A percentile compares a stretch with the other conserved stretches of the same genome.
These are phyloP conservation scores for Tilletia setariae DNA, from an alignment of 1,284 basidiomycete species.

Conservation along the genomic window DNA sequence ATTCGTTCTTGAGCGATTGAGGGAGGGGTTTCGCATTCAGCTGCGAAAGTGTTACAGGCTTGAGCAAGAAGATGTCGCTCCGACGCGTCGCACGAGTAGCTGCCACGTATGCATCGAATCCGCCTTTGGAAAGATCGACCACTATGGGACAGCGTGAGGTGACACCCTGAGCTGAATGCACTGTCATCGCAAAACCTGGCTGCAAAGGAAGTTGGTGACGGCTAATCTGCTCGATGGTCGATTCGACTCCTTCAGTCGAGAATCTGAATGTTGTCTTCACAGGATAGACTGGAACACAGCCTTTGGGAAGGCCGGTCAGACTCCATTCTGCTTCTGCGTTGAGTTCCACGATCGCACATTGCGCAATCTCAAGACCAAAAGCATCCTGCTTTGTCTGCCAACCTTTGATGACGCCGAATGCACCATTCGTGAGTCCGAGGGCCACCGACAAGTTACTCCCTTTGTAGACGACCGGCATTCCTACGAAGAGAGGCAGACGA, in stretches of 20 bases:
- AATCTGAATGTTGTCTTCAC: not conserved
- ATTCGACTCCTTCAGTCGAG: not conserved
- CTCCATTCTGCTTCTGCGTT: not conserved
- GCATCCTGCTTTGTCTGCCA: not conserved
- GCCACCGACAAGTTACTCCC: not conserved
- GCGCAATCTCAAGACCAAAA: not conserved
- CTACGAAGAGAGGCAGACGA: not conserved
- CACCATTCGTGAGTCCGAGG: not conserved
- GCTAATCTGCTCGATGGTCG: not conserved
- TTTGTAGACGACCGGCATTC: not conserved
- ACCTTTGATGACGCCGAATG: not conserved
- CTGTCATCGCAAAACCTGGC: not conserved
- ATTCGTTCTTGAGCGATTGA: not conserved
- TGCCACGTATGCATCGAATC: slow-evolving; percentile 1
- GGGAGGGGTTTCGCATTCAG: not conserved
- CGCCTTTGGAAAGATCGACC: not conserved
- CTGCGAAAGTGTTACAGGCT: not conserved
- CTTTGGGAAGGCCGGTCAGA: not conserved
- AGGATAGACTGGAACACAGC: not conserved
- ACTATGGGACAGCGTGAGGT: not conserved
- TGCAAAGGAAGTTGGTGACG: not conserved
- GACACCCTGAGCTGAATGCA: slow-evolving; percentile 1
- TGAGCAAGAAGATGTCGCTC: not conserved
- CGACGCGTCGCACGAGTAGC: not conserved
- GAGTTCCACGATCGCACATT: not conserved